These are phyloP conservation scores for Huiozyma naganishii DNA, from an alignment of 805 yeast species.

Conservation along the genomic window DNA sequence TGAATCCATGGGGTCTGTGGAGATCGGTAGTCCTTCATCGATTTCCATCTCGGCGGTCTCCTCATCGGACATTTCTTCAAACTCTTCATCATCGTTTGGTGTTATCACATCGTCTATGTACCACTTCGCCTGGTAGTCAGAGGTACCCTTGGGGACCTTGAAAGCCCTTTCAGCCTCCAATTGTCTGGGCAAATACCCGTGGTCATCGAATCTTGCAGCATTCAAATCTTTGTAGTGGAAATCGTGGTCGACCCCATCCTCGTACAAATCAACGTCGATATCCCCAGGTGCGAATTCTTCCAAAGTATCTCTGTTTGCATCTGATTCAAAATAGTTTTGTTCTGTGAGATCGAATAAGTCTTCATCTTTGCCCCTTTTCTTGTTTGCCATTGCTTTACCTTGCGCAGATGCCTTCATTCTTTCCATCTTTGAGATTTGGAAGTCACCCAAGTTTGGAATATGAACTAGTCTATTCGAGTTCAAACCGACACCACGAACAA, in stretches of 20 bases:
- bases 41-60: conserved; percentile 17
- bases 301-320: conserved; percentile 42
- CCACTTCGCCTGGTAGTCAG: conserved; percentile 77
- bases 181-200: conserved; percentile 30
- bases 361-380: conserved; percentile 9
- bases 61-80: conserved; percentile 24
- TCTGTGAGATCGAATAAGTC: conserved; percentile 10
- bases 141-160: conserved; percentile 62
- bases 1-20: conserved; percentile 13
- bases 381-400: conserved; percentile 11
- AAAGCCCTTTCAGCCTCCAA: conserved; percentile 23
- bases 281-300: conserved; percentile 53
- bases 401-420: conserved; percentile 29
- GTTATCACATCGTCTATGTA: conserved; percentile 45
- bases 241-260: conserved; percentile 19
- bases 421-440: conserved; percentile 60
- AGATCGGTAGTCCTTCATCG: conserved; percentile 17
- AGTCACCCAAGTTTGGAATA: conserved; percentile 85
- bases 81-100: conserved; percentile 25
- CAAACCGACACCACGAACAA: conserved; percentile 79
- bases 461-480: conserved; percentile 70
- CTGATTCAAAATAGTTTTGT: conserved; percentile 24
- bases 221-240: conserved; percentile 23
- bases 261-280: conserved; percentile 35
- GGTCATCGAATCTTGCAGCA: conserved; percentile 31